These are phyloP conservation scores for Bauhinia variegata DNA, from an alignment of 306 rosid genomes.

Conservation along the genomic window DNA sequence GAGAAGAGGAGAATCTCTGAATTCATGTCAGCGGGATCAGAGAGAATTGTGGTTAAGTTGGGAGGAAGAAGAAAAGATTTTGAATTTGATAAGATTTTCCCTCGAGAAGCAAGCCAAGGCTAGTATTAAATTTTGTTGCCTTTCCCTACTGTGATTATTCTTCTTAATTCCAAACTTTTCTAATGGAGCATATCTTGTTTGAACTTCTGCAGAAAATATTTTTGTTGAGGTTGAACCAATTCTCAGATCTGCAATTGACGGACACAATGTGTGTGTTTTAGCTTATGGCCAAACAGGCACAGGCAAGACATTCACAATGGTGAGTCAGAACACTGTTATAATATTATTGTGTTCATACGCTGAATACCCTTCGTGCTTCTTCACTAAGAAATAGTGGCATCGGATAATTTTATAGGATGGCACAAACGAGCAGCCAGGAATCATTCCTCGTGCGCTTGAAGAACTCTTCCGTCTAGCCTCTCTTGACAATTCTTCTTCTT, in stretches of 20 bases:
- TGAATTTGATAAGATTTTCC: conserved; percentile 81
- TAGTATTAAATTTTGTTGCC: conserved; percentile 42
- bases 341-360: conserved; percentile 30
- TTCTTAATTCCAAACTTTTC: conserved; percentile 19
- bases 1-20: conserved; percentile 55
- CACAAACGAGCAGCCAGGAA: conserved; percentile 72
- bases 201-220: conserved; percentile 59
- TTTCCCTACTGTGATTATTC: conserved; percentile 28
- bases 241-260: conserved; percentile 85
- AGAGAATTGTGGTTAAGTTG: conserved; percentile 63
- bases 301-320: conserved; percentile 98
- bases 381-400: conserved; percentile 15
- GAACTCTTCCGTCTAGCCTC: conserved; percentile 74
- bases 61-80: conserved; percentile 73
- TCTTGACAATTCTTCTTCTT: conserved; percentile 46
- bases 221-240: conserved; percentile 89
- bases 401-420: conserved; percentile 68
- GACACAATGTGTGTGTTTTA: conserved; percentile 84
- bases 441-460: conserved; percentile 78
- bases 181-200: conserved; percentile 38
- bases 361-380: not conserved
- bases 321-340: conserved; percentile 40
- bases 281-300: conserved; percentile 98
- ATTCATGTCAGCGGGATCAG: conserved; percentile 61
- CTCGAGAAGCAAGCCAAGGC: conserved; percentile 82